These are phyloP conservation scores for Escovopsis sp. DNA, from an alignment of 2,329 filamentous ascomycete genomes.

Conservation along the genomic window DNA sequence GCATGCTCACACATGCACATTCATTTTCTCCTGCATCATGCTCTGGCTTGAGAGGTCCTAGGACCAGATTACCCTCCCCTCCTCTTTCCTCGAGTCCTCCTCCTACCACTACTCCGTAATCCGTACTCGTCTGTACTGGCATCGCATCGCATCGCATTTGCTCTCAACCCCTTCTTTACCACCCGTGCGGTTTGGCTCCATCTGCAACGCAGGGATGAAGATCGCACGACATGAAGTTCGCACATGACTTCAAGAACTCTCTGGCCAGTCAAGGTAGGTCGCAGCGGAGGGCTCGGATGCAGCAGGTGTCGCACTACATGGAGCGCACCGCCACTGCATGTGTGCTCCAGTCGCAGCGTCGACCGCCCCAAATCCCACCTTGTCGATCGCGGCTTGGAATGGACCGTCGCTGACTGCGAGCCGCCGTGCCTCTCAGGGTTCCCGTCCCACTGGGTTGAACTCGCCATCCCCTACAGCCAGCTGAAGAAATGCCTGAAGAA, in stretches of 20 bases:
- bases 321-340: not conserved
- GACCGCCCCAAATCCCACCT: not conserved
- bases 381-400: not conserved
- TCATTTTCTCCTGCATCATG: not conserved
- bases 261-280: conserved; percentile 43
- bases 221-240: conserved; percentile 60
- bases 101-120: too few relatives aligned
- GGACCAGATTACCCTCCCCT: not conserved
- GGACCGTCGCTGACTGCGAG: not conserved
- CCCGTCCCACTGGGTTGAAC: conserved; percentile 54
- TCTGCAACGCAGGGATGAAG: conserved; percentile 1
- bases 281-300: too few relatives aligned
- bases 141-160: too few relatives aligned
- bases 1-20: not conserved
- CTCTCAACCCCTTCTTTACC: too few relatives aligned
- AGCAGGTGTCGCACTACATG: not conserved
- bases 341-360: not conserved
- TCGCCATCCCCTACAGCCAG: conserved; percentile 68
- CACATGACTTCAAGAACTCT: conserved; percentile 56
- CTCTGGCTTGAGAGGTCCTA: not conserved
- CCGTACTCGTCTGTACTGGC: too few relatives aligned
- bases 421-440: conserved; percentile 34
- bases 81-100: not conserved
- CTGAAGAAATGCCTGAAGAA: conserved; percentile 83
- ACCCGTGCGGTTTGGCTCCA: too few relatives aligned